Percentiles rank a stretch among this genome's conserved stretches.
Conservation (phyloP, 768 basidiomycete genomes). For the Boletus rubropictus region DNA sequence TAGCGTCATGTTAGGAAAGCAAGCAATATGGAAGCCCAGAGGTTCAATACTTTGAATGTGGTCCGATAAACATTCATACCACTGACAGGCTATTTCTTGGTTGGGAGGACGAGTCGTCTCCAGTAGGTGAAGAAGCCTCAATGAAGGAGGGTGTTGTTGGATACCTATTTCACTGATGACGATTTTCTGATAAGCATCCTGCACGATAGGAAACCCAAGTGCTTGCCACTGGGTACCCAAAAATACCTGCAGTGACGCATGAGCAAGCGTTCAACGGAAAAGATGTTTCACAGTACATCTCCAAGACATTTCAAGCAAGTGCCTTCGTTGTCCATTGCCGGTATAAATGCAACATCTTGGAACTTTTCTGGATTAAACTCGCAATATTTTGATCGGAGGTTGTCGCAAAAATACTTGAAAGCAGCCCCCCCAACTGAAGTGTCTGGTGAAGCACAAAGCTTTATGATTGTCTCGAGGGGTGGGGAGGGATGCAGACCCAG, state of each 20-base stretch:
- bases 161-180: not conserved
- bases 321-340: not conserved
- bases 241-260: not conserved
- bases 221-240: slow-evolving; percentile 7
- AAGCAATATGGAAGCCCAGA: not conserved
- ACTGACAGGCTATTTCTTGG: not conserved
- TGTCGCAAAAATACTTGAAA: slow-evolving; percentile 68
- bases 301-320: not conserved
- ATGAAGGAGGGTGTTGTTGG: not conserved
- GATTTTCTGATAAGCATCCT: not conserved
- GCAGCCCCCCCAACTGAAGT: slow-evolving; percentile 46
- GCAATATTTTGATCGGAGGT: not conserved
- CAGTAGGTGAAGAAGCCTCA: not conserved
- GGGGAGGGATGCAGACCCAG: slow-evolving; percentile 64
- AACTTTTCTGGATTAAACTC: slow-evolving; percentile 48
- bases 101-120: not conserved
- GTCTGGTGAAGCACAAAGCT: slow-evolving; percentile 56
- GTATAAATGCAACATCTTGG: not conserved
- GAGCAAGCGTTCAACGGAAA: not conserved
- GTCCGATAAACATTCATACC: not conserved
- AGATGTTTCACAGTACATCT: not conserved
- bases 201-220: not conserved
- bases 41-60: not conserved
- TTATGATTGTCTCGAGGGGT: slow-evolving; percentile 54
- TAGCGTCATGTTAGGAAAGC: not conserved